A percentile compares a stretch with the other conserved stretches of the same genome.
Conservation (phyloP, 345 rosid genomes). For the Anacardium occidentale region DNA sequence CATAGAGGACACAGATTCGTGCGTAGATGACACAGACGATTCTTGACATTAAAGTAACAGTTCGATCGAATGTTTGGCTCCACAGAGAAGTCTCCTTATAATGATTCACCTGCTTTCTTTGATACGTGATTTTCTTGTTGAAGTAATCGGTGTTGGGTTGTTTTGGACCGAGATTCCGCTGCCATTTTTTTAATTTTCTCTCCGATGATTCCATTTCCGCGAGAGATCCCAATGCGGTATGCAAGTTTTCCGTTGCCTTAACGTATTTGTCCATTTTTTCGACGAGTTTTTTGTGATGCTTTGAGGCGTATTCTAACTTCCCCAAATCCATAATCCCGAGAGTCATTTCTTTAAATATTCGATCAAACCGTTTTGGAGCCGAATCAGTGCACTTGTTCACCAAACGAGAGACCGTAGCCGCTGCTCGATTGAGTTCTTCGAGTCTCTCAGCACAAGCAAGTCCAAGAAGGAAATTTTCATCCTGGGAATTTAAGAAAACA, state of each 20-base stretch:
- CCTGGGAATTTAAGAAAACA: slow-evolving; percentile 32
- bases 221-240: slow-evolving; percentile 25
- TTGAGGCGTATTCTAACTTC: slow-evolving; percentile 24
- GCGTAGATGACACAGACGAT: slow-evolving; percentile 26
- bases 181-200: slow-evolving; percentile 33
- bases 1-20: slow-evolving; percentile 39
- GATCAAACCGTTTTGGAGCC: slow-evolving; percentile 26
- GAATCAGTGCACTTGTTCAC: slow-evolving; percentile 33
- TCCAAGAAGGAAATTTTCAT: slow-evolving; percentile 34
- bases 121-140: slow-evolving; percentile 32
- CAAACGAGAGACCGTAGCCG: slow-evolving; percentile 29
- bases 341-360: slow-evolving; percentile 26
- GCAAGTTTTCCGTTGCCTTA: slow-evolving; percentile 28
- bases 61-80: slow-evolving; percentile 40
- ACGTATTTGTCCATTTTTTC: slow-evolving; percentile 44
- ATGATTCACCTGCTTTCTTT: slow-evolving; percentile 32
- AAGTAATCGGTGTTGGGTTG: slow-evolving; percentile 21
- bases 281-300: slow-evolving; percentile 22
- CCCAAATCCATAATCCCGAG: slow-evolving; percentile 24
- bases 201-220: slow-evolving; percentile 42
- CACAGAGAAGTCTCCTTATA: slow-evolving; percentile 42
- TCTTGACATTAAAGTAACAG: slow-evolving; percentile 34
- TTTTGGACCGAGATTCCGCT: slow-evolving; percentile 9
- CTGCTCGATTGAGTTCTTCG: slow-evolving; percentile 39
- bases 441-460: slow-evolving; percentile 47